phyloP scores from a whole-genome alignment of 805 yeast genomes.

The Lipomyces orientalis region DNA sequence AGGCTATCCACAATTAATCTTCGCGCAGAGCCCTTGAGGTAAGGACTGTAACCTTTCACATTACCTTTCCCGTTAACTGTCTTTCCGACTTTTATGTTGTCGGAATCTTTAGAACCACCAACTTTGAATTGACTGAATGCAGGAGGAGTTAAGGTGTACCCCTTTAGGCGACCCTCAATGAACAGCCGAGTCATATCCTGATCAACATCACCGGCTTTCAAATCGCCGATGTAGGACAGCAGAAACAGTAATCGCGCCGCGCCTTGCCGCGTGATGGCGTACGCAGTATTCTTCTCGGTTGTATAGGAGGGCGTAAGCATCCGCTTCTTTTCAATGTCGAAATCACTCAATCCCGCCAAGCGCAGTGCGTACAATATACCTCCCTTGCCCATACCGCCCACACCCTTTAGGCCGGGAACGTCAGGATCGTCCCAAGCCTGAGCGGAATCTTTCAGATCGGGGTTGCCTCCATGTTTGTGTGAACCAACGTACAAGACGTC shows the following conservation, averaged over 20 bases:
- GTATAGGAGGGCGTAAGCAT: conserved; percentile 18
- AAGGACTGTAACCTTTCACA: not conserved
- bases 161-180: conserved; percentile 13
- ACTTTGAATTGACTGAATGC: conserved; percentile 20
- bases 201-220: conserved; percentile 20
- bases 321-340: conserved; percentile 19
- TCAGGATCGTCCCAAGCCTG: conserved; percentile 19
- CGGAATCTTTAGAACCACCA: conserved; percentile 27
- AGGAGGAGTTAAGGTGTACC: conserved; percentile 24
- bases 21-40: not conserved
- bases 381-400: not conserved
- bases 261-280: conserved; percentile 27
- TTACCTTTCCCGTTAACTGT: not conserved
- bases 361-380: conserved; percentile 4
- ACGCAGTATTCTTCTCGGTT: conserved; percentile 25
- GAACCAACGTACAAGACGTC: conserved; percentile 27
- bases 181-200: conserved; percentile 18
- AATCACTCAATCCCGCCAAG: not conserved
- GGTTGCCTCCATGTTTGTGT: conserved; percentile 20
- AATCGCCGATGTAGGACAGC: conserved; percentile 22
- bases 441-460: conserved; percentile 16
- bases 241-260: conserved; percentile 28
- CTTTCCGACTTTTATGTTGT: conserved; percentile 5
- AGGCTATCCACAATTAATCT: not conserved
- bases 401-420: conserved; percentile 14